These are phyloP conservation scores for Aspergillus fumigatiaffinis DNA, from an alignment of 2,329 filamentous ascomycete species.

Conservation along the genomic window DNA sequence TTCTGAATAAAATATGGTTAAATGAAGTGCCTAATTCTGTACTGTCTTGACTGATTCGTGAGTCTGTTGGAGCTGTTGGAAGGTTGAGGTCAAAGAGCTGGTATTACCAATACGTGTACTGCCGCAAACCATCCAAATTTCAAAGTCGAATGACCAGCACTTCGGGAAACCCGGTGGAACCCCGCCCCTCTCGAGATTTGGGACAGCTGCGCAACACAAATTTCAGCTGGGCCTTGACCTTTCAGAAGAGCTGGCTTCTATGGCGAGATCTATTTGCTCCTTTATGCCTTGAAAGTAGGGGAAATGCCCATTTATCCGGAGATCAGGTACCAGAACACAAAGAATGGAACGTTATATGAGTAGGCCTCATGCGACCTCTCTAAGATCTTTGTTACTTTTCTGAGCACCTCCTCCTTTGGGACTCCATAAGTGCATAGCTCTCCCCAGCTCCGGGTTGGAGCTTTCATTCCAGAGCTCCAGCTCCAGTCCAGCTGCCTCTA, in stretches of 20 bases:
- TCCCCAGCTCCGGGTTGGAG: conserved; percentile 17
- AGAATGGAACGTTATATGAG: background rate
- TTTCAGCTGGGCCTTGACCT: conserved; percentile 5
- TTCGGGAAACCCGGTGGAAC: conserved; percentile 16
- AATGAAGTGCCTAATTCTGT: background rate
- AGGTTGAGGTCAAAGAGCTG: background rate
- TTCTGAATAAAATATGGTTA: background rate
- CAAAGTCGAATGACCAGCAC: conserved; percentile 7
- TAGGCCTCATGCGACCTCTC: conserved; percentile 10
- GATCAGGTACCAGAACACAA: background rate
- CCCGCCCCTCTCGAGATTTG: conserved; percentile 10
- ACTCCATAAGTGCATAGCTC: conserved; percentile 6
- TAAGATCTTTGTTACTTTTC: conserved; percentile 1
- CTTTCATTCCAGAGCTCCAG: conserved; percentile 18
- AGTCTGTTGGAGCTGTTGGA: background rate
- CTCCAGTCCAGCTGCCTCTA: conserved; percentile 12
- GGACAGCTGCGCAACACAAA: conserved; percentile 12
- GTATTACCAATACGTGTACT: background rate
- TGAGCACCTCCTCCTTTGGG: no score
- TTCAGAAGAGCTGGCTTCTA: background rate
- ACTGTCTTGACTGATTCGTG: background rate
- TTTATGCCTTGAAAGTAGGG: background rate
- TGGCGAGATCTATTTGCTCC: background rate
- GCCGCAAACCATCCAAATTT: background rate
- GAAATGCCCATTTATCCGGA: background rate